Evolutionary conservation across 306 rosid genomes (phyloP).

Genomic region (Cyclanthera cordifolia): DNA sequence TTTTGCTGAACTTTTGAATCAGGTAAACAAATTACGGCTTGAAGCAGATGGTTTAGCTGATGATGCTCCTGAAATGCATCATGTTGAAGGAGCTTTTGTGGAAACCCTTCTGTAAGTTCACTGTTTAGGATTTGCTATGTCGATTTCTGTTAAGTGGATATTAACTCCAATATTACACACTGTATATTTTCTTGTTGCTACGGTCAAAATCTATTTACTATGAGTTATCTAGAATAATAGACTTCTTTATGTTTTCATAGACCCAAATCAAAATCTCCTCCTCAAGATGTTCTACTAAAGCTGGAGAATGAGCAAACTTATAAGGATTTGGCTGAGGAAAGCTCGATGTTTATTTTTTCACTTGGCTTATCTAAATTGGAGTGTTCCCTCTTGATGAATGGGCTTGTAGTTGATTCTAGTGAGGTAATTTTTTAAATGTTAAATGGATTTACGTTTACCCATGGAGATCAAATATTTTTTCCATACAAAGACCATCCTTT

Average conservation of each 20-base stretch:
- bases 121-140: constrained; percentile 10
- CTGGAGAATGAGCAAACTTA: constrained; percentile 69
- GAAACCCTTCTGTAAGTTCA: constrained; percentile 76
- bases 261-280: constrained; percentile 75
- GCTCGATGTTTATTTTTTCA: constrained; percentile 60
- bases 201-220: background rate
- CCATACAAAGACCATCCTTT: background rate
- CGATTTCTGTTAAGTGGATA: background rate
- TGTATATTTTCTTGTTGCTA: background rate
- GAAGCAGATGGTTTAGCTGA: constrained; percentile 53
- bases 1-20: constrained; percentile 17
- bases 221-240: constrained; percentile 12
- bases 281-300: constrained; percentile 69
- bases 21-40: constrained; percentile 64
- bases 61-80: constrained; percentile 58
- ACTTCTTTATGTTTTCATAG: constrained; percentile 35
- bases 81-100: constrained; percentile 88
- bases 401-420: constrained; percentile 65
- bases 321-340: constrained; percentile 55
- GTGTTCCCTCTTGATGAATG: constrained; percentile 84
- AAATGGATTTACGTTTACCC: background rate
- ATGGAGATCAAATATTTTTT: background rate
- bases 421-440: constrained; percentile 39
- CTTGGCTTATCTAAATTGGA: constrained; percentile 60
- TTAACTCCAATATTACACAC: background rate